phyloP scores from a whole-genome alignment of 1,284 basidiomycete species.

The Takashimella tepidaria region DNA sequence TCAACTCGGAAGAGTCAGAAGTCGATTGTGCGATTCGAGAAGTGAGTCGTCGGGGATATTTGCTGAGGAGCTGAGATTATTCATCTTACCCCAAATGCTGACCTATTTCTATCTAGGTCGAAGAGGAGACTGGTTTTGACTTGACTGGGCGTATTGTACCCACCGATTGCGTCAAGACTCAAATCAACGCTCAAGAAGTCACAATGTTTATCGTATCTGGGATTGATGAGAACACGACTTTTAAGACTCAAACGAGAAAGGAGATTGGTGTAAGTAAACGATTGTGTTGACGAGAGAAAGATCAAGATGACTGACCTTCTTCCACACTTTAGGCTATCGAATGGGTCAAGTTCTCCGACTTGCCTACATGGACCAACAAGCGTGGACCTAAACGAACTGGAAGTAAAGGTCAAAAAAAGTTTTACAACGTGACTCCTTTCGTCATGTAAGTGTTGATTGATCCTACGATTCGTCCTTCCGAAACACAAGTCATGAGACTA shows the following conservation, averaged over 20 bases:
- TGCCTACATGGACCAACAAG: conserved; percentile 89
- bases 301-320: background rate
- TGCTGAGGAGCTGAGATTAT: background rate
- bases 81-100: too few species aligned
- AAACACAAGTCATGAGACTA: too few species aligned
- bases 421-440: conserved; percentile 95
- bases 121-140: conserved; percentile 92
- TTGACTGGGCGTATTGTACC: conserved; percentile 64
- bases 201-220: conserved; percentile 87
- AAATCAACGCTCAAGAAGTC: conserved; percentile 82
- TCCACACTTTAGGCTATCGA: conserved; percentile 86
- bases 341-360: conserved; percentile 86
- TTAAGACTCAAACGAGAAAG: conserved; percentile 91
- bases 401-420: conserved; percentile 58
- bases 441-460: conserved; percentile 60
- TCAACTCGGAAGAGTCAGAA: conserved; percentile 86
- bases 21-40: conserved; percentile 83
- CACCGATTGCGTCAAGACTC: conserved; percentile 73
- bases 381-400: conserved; percentile 51
- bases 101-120: too few species aligned
- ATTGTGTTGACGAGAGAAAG: background rate
- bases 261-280: conserved; percentile 83
- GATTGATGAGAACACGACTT: conserved; percentile 82
- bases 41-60: conserved; percentile 51
- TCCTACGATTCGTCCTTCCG: too few species aligned